Base-by-base conservation (phyloP, 805 yeast species). In the Candida pini region DNA sequence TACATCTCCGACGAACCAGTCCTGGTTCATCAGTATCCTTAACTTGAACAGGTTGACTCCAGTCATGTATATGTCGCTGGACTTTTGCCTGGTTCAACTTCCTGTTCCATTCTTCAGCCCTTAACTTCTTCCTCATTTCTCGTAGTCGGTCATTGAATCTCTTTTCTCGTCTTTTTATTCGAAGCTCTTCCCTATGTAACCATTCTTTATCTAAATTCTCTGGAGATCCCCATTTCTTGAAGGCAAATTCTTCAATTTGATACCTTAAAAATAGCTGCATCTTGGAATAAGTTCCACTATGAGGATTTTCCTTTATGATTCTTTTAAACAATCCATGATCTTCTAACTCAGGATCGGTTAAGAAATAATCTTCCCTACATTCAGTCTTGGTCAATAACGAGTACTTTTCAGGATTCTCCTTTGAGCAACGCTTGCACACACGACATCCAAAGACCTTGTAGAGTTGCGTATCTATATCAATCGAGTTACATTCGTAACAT, bases 211-310 rank as follows among this genome's bases (percentile, higher is more conserved):
- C 99, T 26, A 92, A 60, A 0, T 83, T 87, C 36, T 87, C 96
- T 8, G 80, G 72, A 1, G 94, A 81, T 1, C 92, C 95, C 99
- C 98, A 92, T 60, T 92, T 90, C 53, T 83, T 81, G 63, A 80
- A 85, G 0, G 97, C 95, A 60, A 71, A 85, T 49, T 81, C 86
- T 56, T 92, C 98, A n/a, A 92, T 87, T 51, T 92, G 97, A 51
- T 78, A 83, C 40, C 98, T 65, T 29, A 92, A 60, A 62, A 79
- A 92, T 36, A 92, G 66, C 69, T 89, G 95, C 99, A 92, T 92
- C 52, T 92, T 73, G 32, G 87, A 82, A 60, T 78, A 92, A 1
- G 87, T 82, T 2, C 78, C 78, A 28, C 89, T 87, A 58, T 92
- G 96, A 0, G 99, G 99, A 53, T 92, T 92, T 3, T 96, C 87